These are phyloP conservation scores for Limonium bicolor DNA, from an alignment of 148 eudicot species.

Conservation along the genomic window DNA sequence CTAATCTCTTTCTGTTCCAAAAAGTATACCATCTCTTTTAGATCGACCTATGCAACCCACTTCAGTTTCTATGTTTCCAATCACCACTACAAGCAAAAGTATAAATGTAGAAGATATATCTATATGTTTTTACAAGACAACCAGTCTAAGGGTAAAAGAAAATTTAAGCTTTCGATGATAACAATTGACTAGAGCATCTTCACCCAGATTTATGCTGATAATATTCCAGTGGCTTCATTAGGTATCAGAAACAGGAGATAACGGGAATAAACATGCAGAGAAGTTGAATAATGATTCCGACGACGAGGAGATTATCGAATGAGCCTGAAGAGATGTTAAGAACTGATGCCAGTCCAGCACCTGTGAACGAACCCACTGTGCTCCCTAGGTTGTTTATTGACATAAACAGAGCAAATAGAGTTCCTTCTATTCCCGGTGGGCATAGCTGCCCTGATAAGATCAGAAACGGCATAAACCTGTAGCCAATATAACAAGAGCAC, in stretches of 20 bases:
- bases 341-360: constrained; percentile 75
- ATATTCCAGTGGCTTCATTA: constrained; percentile 73
- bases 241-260: constrained; percentile 73
- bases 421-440: constrained; percentile 98
- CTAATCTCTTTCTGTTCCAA: too few relatives aligned
- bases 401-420: constrained; percentile 96
- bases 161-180: too few relatives aligned
- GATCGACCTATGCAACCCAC: too few relatives aligned
- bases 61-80: too few relatives aligned
- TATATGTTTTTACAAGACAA: too few relatives aligned
- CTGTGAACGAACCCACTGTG: constrained; percentile 62
- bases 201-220: too few relatives aligned
- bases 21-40: too few relatives aligned
- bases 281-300: constrained; percentile 48
- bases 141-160: too few relatives aligned
- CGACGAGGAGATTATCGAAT: constrained; percentile 56
- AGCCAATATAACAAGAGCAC: constrained; percentile 1
- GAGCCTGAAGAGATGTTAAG: constrained; percentile 84
- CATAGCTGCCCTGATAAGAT: constrained; percentile 92
- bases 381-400: constrained; percentile 84
- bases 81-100: too few relatives aligned
- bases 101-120: too few relatives aligned
- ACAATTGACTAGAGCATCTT: too few relatives aligned
- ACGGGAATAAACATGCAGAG: constrained; percentile 61
- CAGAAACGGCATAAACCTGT: constrained; percentile 97